These are phyloP conservation scores for Trichoderma asperellum DNA, from an alignment of 2,329 filamentous ascomycete species.

Conservation along the genomic window DNA sequence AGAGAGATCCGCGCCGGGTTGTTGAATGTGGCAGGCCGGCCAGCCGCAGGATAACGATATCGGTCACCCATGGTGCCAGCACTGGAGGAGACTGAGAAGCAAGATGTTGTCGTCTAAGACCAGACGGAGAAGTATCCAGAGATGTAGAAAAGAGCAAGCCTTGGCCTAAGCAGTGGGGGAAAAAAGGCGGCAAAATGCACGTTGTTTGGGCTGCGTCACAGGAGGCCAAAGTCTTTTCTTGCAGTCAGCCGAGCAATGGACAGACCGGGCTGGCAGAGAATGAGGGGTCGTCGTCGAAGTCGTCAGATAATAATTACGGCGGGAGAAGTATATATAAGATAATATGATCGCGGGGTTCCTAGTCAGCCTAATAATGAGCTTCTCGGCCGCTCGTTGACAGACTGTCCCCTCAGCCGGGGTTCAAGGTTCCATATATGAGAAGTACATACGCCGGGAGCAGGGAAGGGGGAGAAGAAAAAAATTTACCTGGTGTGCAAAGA, in stretches of 20 bases:
- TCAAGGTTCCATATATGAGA: constrained; percentile 3
- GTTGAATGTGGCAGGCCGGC: constrained; percentile 50
- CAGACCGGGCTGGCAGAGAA: background rate
- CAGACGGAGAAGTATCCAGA: background rate
- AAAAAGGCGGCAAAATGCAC: background rate
- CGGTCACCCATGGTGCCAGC: constrained; percentile 52
- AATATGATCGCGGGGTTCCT: constrained; percentile 23
- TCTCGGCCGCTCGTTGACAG: constrained; percentile 7
- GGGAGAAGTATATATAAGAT: constrained; percentile 19
- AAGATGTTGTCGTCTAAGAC: background rate
- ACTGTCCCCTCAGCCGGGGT: constrained; percentile 3
- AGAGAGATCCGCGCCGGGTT: constrained; percentile 58
- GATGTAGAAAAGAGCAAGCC: background rate
- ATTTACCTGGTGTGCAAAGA: constrained; percentile 23
- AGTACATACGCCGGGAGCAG: background rate
- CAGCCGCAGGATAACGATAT: constrained; percentile 45
- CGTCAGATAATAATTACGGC: constrained; percentile 20
- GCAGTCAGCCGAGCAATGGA: constrained; percentile 7
- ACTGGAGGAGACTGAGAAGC: background rate
- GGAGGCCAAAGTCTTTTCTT: background rate
- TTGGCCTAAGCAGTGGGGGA: background rate
- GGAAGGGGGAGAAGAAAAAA: background rate
- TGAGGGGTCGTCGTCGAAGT: constrained; percentile 23
- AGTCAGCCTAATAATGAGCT: constrained; percentile 15
- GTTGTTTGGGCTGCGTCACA: constrained; percentile 7